A percentile compares a stretch with the other conserved stretches of the same genome.
These are phyloP conservation scores for Crotalaria pallida DNA, from an alignment of 306 rosid species.

Conservation along the genomic window DNA sequence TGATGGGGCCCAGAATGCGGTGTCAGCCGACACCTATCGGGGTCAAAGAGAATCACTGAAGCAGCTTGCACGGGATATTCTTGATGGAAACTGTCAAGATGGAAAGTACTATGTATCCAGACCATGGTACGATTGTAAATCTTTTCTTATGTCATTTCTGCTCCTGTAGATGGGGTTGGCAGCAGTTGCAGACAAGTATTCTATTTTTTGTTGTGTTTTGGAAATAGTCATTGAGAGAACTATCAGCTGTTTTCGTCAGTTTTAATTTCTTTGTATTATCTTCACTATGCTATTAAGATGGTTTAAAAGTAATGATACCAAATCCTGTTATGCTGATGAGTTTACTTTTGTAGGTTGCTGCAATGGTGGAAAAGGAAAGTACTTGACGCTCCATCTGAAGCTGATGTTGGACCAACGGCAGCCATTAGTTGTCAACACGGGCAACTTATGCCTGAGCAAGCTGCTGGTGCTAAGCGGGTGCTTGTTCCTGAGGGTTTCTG, in stretches of 20 bases:
- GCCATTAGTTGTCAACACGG: constrained; percentile 66
- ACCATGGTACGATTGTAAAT: constrained; percentile 57
- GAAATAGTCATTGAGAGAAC: neutral
- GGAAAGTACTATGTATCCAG: constrained; percentile 64
- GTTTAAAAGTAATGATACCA: neutral
- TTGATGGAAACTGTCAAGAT: constrained; percentile 60
- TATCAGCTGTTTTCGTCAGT: neutral
- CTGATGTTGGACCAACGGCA: constrained; percentile 64
- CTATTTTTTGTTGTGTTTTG: neutral
- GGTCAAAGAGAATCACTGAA: constrained; percentile 70
- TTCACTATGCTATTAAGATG: neutral
- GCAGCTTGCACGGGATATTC: constrained; percentile 63
- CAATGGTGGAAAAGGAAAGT: constrained; percentile 77
- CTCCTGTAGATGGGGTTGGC: neutral
- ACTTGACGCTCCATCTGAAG: constrained; percentile 74
- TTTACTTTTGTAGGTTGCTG: constrained; percentile 51
- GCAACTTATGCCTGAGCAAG: constrained; percentile 69
- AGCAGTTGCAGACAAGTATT: neutral
- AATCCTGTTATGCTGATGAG: neutral
- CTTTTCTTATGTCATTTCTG: constrained; percentile 8
- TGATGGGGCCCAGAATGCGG: constrained; percentile 58
- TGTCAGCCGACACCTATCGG: constrained; percentile 74
- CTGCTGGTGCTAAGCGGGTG: constrained; percentile 63
- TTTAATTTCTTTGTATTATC: neutral
- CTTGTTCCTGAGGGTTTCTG: constrained; percentile 66